These are phyloP conservation scores for Colletotrichum costaricense DNA, from an alignment of 2,329 filamentous ascomycete species.

Conservation along the genomic window DNA sequence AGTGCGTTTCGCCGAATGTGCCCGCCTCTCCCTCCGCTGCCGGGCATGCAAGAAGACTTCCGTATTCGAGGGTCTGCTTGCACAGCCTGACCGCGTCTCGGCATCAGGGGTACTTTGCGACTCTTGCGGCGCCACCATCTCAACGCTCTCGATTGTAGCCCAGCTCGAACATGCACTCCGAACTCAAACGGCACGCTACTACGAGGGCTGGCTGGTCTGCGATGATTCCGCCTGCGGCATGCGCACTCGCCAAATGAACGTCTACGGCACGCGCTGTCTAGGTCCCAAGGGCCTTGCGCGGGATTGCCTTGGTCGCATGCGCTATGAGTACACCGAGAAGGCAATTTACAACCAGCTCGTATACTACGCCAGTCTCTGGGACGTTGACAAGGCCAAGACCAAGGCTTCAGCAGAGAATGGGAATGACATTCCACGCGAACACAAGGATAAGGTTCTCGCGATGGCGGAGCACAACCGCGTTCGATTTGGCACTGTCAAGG, in stretches of 20 bases:
- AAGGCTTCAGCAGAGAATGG: constrained; percentile 50
- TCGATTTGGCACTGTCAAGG: constrained; percentile 81
- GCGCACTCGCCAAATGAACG: constrained; percentile 90
- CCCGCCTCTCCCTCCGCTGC: constrained; percentile 82
- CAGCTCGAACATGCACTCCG: constrained; percentile 91
- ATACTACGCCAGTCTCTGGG: constrained; percentile 87
- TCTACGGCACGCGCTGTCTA: constrained; percentile 90
- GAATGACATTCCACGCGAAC: constrained; percentile 57
- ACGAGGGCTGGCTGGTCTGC: constrained; percentile 91
- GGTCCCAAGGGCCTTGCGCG: constrained; percentile 86
- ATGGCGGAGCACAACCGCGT: constrained; percentile 85
- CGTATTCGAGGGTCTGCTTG: constrained; percentile 80
- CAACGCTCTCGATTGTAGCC: constrained; percentile 80
- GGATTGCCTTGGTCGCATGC: constrained; percentile 89
- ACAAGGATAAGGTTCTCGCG: constrained; percentile 72
- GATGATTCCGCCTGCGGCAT: constrained; percentile 89
- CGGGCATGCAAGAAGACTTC: constrained; percentile 80
- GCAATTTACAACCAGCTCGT: constrained; percentile 94
- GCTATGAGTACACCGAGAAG: constrained; percentile 88
- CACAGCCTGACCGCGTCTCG: constrained; percentile 69
- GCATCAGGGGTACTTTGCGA: constrained; percentile 80
- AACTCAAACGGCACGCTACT: constrained; percentile 83
- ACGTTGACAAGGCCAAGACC: constrained; percentile 82
- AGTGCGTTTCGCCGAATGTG: constrained; percentile 86
- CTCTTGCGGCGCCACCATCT: constrained; percentile 73